Evolutionary conservation across 352 stramenopile genomes (phyloP).

Genomic region (Phytopythium aichiense): DNA sequence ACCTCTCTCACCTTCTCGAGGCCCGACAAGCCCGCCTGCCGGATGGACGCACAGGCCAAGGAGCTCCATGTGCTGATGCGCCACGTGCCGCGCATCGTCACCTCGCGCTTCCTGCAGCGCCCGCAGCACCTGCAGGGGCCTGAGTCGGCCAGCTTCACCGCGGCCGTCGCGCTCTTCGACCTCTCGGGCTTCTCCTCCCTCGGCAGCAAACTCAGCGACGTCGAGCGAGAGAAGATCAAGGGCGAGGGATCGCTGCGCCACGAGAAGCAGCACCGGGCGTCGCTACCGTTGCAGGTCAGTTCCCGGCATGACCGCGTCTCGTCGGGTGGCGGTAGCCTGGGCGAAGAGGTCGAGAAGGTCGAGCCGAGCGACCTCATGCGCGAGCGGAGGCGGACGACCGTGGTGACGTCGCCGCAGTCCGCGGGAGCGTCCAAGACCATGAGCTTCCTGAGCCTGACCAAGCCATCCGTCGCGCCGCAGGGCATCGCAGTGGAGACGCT

Average conservation of each 20-base stretch:
- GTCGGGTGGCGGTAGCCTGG: slow-evolving; percentile 10
- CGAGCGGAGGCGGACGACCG: slow-evolving; percentile 25
- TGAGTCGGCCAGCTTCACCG: slow-evolving; percentile 42
- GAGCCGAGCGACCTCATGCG: slow-evolving; percentile 37
- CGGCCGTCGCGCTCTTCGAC: slow-evolving; percentile 78
- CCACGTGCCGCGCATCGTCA: slow-evolving; percentile 73
- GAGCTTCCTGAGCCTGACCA: slow-evolving; percentile 47
- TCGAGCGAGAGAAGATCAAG: slow-evolving; percentile 44
- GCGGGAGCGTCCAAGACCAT: slow-evolving; percentile 12
- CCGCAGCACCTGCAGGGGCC: slow-evolving; percentile 44
- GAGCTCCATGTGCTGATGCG: slow-evolving; percentile 61
- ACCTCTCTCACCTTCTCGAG: too few relatives aligned
- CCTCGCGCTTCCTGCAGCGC: slow-evolving; percentile 50
- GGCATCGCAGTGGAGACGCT: slow-evolving; percentile 68
- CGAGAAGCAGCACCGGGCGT: slow-evolving; percentile 14
- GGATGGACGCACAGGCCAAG: slow-evolving; percentile 36
- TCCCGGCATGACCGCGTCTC: slow-evolving; percentile 8
- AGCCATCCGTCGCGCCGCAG: slow-evolving; percentile 38
- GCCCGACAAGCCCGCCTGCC: too few relatives aligned
- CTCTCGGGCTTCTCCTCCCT: slow-evolving; percentile 86
- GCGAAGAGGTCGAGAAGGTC: slow-evolving; percentile 10
- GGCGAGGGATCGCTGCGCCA: slow-evolving; percentile 9
- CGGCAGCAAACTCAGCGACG: slow-evolving; percentile 63
- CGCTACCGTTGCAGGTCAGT: slow-evolving; percentile 11
- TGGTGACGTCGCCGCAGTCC: not conserved